Conservation (phyloP, 768 basidiomycete genomes). For the Gloeopeniophorella convolvens region DNA sequence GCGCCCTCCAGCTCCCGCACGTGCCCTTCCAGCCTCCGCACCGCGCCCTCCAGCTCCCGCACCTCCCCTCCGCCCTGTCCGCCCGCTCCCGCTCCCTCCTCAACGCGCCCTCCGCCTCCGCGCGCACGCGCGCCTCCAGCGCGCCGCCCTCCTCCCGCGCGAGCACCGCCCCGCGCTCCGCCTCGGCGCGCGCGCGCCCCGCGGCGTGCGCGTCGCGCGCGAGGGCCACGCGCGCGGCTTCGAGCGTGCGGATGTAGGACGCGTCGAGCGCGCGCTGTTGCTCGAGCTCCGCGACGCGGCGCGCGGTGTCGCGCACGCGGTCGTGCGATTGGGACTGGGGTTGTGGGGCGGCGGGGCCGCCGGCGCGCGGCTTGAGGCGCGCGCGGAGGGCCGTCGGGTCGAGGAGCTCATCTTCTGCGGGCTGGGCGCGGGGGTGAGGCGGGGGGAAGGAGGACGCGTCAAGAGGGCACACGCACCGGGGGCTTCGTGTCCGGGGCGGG, state of each 20-base stretch:
- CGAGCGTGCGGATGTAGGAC: conserved; percentile 8
- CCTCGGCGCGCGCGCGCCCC: neutral
- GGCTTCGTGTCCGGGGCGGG: too few species aligned
- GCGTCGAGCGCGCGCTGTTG: neutral
- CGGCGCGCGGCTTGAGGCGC: conserved; percentile 7
- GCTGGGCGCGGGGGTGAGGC: neutral
- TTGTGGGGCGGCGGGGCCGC: neutral
- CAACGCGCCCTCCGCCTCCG: neutral
- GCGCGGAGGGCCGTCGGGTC: conserved; percentile 6
- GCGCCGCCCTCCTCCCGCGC: neutral
- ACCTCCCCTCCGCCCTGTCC: conserved; percentile 1
- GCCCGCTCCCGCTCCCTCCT: neutral
- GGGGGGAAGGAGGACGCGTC: neutral
- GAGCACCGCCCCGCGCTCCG: neutral
- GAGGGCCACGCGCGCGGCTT: neutral
- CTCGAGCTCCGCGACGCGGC: conserved; percentile 5
- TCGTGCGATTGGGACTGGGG: neutral
- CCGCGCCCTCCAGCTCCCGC: neutral
- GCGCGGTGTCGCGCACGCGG: conserved; percentile 9
- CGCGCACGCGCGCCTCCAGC: neutral
- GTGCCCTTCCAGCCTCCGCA: neutral
- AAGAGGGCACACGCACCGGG: too few species aligned
- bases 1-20: neutral
- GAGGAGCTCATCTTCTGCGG: too few species aligned
- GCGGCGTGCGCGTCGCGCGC: conserved; percentile 1